phyloP scores from a whole-genome alignment of 2,329 filamentous ascomycete species.

The Sclerotinia spermophila region DNA sequence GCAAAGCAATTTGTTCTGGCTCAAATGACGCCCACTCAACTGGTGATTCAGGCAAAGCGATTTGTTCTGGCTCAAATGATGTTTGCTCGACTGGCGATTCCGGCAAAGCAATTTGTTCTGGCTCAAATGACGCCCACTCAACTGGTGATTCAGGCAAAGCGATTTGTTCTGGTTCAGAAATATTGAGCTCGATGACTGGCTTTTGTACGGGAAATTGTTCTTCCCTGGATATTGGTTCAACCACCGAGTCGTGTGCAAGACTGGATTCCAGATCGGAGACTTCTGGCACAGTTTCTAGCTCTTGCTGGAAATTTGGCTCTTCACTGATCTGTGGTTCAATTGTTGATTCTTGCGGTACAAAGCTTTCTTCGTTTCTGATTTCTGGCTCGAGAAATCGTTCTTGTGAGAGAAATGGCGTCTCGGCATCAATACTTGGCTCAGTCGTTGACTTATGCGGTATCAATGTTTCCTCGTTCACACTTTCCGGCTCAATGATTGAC shows the following conservation, averaged over 20 bases:
- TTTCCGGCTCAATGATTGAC: neutral
- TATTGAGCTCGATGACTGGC: neutral
- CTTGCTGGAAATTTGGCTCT: neutral
- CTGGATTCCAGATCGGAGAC: neutral
- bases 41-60: conserved; percentile 11
- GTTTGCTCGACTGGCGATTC: neutral
- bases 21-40: too few relatives aligned
- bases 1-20: conserved; percentile 7
- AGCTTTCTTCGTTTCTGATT: neutral
- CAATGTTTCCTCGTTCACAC: neutral
- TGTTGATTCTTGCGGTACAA: conserved; percentile 5
- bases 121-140: too few relatives aligned
- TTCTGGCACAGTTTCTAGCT: neutral
- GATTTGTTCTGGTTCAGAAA: conserved; percentile 1
- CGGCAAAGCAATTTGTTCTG: neutral
- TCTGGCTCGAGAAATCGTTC: neutral
- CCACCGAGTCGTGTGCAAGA: neutral
- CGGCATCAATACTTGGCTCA: neutral
- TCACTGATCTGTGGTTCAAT: neutral
- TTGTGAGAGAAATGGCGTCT: neutral
- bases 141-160: too few relatives aligned
- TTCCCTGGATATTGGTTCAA: neutral
- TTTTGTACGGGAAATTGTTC: neutral
- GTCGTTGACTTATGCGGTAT: neutral
- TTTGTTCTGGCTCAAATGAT: neutral